Base-by-base conservation (phyloP, 257 asterid species). In the Jacaranda mimosifolia region DNA sequence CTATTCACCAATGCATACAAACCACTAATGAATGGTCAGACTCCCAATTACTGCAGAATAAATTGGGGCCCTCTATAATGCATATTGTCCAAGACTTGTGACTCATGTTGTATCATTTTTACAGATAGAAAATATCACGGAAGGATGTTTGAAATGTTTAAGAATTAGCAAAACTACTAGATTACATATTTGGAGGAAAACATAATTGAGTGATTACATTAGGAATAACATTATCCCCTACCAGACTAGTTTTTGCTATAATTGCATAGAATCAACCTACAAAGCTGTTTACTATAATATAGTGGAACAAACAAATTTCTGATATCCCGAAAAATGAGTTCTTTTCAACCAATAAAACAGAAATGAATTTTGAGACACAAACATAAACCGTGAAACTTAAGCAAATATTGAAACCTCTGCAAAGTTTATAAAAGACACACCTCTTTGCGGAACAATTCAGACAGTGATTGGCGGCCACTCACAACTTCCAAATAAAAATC, bases 401-500 rank as follows among this genome's bases (percentile, higher is more conserved):
- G 65, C 11, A 59, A 57, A 63, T 19, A 32, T n/a, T 9, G 36
- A 62, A 64, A 32, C 70, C 13, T 49, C 19, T 15, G 42, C 26
- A 80, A 53, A 3, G 8, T 69, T 48, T 43, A 21, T 36, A 38
- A 74, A 72, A 71, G 56, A 26, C 83, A 39, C 77, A 91, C 97
- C 97, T 90, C 91, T 86, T 89, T 90, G 71, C 79, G 76, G 56
- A 90, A 89, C 83, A 95, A 76, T 56, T 72, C 85, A 19, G 85
- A 84, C 68, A 91, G 78, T 18, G 92, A 86, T 38, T 36, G 78
- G 57, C 87, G 82, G 38, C 93, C 94, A 68, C 85, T 91, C 83
- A 90, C 97, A 87, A 85, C 85, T 55, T 89, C 89, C 72, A 75
- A 80, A 78, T 95, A 95, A 82, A 93, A 90, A 73, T 86, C 87